A percentile compares a stretch with the other conserved stretches of the same genome.
phyloP scores from a whole-genome alignment of 257 asterid genomes.

The Vinca minor region DNA sequence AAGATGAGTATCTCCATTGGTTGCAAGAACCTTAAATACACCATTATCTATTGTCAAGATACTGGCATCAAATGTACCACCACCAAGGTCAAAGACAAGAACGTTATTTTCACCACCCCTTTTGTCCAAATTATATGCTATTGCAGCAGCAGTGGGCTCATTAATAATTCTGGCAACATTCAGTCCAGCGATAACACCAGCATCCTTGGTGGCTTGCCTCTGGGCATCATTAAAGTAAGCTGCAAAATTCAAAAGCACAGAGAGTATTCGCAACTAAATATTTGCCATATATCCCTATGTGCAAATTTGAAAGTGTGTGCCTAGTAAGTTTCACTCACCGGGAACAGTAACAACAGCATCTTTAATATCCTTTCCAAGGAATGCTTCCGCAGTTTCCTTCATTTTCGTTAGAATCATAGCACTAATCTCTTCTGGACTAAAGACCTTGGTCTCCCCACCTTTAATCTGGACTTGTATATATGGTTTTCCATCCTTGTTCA shows the following conservation, averaged over 20 bases:
- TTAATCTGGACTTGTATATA: conserved; percentile 70
- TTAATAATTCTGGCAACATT: conserved; percentile 86
- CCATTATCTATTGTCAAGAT: conserved; percentile 90
- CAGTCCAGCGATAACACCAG: conserved; percentile 82
- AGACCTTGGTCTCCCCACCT: conserved; percentile 82
- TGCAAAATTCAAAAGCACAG: conserved; percentile 19
- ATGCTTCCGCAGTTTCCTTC: conserved; percentile 92
- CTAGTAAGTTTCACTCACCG: conserved; percentile 27
- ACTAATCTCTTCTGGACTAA: conserved; percentile 92
- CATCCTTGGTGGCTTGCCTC: conserved; percentile 93
- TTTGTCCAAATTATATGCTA: conserved; percentile 91
- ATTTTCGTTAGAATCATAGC: conserved; percentile 87
- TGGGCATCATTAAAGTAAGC: conserved; percentile 97
- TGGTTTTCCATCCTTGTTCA: conserved; percentile 86
- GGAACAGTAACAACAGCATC: conserved; percentile 96
- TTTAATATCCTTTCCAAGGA: conserved; percentile 81
- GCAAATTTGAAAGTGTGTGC: not conserved
- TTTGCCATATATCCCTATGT: not conserved
- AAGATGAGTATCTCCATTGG: conserved; percentile 95
- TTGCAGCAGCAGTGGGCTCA: conserved; percentile 96
- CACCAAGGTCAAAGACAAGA: conserved; percentile 96
- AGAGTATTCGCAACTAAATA: not conserved
- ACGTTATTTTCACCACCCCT: conserved; percentile 89
- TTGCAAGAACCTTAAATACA: conserved; percentile 91
- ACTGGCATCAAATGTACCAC: conserved; percentile 97